Percentiles rank a stretch among this genome's conserved stretches.
Evolutionary conservation across 345 rosid species (phyloP).

Genomic region (Salix viminalis): DNA sequence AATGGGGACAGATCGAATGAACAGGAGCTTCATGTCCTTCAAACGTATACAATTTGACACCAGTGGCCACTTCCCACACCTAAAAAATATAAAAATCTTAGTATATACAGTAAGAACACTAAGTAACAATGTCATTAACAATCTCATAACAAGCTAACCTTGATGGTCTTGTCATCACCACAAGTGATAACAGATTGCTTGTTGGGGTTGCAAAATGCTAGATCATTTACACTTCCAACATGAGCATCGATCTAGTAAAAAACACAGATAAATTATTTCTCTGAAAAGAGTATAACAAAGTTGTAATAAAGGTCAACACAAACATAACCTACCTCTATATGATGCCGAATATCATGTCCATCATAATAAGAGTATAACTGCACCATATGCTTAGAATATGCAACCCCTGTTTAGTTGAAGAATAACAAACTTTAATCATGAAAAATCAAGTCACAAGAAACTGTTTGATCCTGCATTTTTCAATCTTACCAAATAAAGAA

Average conservation of each 20-base stretch:
- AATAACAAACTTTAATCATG: background rate
- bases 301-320: background rate
- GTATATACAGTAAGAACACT: background rate
- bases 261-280: background rate
- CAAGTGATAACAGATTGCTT: constrained; percentile 62
- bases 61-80: constrained; percentile 66
- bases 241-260: constrained; percentile 68
- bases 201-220: constrained; percentile 54
- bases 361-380: constrained; percentile 32
- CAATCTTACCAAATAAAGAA: constrained; percentile 35
- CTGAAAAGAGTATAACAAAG: background rate
- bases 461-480: background rate
- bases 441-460: background rate
- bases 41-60: constrained; percentile 46
- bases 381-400: constrained; percentile 39
- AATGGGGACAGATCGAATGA: constrained; percentile 63
- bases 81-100: constrained; percentile 14
- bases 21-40: constrained; percentile 79
- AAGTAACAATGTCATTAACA: background rate
- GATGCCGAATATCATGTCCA: constrained; percentile 26
- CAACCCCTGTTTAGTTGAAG: constrained; percentile 36
- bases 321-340: constrained; percentile 33
- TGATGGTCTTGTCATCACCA: constrained; percentile 76
- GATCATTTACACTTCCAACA: constrained; percentile 68
- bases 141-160: constrained; percentile 38